Percentiles rank a stretch among this genome's conserved stretches.
phyloP scores from a whole-genome alignment of 768 basidiomycete genomes.

The Pleurotus pulmonarius region DNA sequence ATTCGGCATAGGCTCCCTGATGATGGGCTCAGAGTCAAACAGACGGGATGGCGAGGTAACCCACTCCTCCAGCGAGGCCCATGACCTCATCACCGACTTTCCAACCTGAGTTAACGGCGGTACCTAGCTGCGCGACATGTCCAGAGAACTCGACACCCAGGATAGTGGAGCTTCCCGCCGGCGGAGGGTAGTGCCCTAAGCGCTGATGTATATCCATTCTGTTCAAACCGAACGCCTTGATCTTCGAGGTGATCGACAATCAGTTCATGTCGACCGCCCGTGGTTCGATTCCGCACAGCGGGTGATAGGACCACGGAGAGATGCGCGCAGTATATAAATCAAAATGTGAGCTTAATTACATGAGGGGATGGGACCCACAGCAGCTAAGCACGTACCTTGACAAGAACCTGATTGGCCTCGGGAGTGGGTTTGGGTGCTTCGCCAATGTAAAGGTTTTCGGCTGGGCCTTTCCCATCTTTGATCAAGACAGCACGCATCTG shows the following conservation, averaged over 20 bases:
- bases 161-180: constrained; percentile 69
- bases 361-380: too few species aligned
- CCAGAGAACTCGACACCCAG: constrained; percentile 90
- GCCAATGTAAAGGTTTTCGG: constrained; percentile 77
- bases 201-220: constrained; percentile 81
- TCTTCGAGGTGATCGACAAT: constrained; percentile 31
- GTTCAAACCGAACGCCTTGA: constrained; percentile 85
- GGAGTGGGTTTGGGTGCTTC: constrained; percentile 62
- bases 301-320: not conserved
- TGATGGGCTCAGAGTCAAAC: not conserved
- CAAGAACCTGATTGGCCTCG: constrained; percentile 60
- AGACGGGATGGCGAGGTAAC: constrained; percentile 22
- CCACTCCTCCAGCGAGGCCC: constrained; percentile 77
- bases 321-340: not conserved
- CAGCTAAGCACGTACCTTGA: constrained; percentile 51
- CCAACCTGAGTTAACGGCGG: constrained; percentile 44
- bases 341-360: too few species aligned
- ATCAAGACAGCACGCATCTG: constrained; percentile 78
- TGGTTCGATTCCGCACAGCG: not conserved
- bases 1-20: constrained; percentile 91
- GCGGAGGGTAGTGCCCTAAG: constrained; percentile 71
- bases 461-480: constrained; percentile 70
- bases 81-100: constrained; percentile 68
- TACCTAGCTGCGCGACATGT: constrained; percentile 48
- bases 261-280: constrained; percentile 1